Percentiles rank a stretch among this genome's conserved stretches.
Evolutionary conservation across 2,329 filamentous ascomycete species (phyloP).

Genomic region (Curvularia sp.): DNA sequence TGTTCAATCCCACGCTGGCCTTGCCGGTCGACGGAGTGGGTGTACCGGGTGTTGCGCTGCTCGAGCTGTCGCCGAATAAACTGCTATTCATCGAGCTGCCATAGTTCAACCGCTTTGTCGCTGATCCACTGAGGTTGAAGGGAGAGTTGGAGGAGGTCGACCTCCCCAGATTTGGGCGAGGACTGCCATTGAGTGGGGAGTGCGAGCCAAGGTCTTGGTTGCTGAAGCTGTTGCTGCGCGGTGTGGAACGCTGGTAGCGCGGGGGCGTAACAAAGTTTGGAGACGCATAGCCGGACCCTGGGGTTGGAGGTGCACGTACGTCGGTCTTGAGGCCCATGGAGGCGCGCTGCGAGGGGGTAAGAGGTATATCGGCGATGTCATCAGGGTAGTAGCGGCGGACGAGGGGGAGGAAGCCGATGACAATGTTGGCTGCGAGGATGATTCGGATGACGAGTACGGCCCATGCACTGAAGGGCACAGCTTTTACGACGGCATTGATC

Average conservation of each 20-base stretch:
- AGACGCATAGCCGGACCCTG: constrained; percentile 60
- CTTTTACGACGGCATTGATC: constrained; percentile 46
- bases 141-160: constrained; percentile 50
- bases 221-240: constrained; percentile 65
- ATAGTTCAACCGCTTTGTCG: constrained; percentile 68
- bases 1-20: constrained; percentile 81
- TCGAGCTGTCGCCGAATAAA: constrained; percentile 50
- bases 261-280: constrained; percentile 81
- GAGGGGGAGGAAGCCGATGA: constrained; percentile 74
- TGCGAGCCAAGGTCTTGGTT: constrained; percentile 52
- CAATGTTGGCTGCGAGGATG: constrained; percentile 68
- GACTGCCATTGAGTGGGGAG: constrained; percentile 67
- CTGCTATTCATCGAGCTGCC: constrained; percentile 56
- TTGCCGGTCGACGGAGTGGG: constrained; percentile 69
- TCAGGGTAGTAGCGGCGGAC: constrained; percentile 68
- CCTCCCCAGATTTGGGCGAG: constrained; percentile 42
- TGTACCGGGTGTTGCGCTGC: constrained; percentile 61
- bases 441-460: constrained; percentile 60
- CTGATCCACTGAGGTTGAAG: constrained; percentile 59
- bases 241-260: constrained; percentile 79
- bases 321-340: constrained; percentile 81
- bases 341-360: constrained; percentile 86
- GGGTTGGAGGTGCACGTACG: constrained; percentile 63
- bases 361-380: constrained; percentile 83
- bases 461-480: constrained; percentile 50